Conservation (phyloP, 257 asterid genomes). For the Cruciata laevipes region DNA sequence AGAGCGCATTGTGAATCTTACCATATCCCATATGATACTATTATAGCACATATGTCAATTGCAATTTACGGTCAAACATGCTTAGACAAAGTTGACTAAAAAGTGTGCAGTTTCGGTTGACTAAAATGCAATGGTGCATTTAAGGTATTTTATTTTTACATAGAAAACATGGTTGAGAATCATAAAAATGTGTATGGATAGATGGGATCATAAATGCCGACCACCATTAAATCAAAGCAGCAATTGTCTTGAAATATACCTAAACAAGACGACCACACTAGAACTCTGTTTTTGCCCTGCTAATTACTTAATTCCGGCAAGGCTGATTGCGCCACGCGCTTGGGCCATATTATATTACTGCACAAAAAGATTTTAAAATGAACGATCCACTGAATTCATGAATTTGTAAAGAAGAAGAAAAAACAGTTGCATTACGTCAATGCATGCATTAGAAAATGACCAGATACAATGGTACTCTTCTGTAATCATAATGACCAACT, state of each 20-base stretch:
- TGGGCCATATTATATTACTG: not conserved
- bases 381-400: not conserved
- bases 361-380: not conserved
- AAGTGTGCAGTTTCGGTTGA: too few species aligned
- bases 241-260: not conserved
- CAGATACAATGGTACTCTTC: not conserved
- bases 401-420: too few species aligned
- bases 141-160: too few species aligned
- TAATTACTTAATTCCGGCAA: not conserved
- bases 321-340: not conserved
- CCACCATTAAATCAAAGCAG: not conserved
- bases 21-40: too few species aligned
- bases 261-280: not conserved
- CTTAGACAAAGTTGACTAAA: too few species aligned
- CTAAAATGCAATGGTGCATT: too few species aligned
- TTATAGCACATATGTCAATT: too few species aligned
- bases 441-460: not conserved
- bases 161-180: not conserved
- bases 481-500: not conserved
- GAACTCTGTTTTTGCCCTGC: not conserved
- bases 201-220: conserved; percentile 1
- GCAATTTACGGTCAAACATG: too few species aligned
- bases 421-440: not conserved
- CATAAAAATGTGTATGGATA: not conserved
- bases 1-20: too few species aligned